Evolutionary conservation across 2,329 filamentous ascomycete genomes (phyloP).

Genomic region (Ramularia endophylla): DNA sequence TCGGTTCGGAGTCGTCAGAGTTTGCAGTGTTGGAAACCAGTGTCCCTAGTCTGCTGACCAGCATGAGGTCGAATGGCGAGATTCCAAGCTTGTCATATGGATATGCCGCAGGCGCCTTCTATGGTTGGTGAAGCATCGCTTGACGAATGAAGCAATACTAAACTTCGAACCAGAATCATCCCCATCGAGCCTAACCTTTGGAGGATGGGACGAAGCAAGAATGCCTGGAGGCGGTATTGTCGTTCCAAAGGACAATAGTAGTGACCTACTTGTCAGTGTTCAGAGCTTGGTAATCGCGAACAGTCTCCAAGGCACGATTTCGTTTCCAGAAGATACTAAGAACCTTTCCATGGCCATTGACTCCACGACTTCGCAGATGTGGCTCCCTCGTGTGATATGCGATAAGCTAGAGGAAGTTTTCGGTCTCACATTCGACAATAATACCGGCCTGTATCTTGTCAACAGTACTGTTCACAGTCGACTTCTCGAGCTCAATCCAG

Average conservation of each 20-base stretch:
- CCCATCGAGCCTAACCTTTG: constrained; percentile 24
- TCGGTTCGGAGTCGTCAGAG: constrained; percentile 19
- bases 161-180: too few species aligned
- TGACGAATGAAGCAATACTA: too few species aligned
- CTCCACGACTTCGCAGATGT: constrained; percentile 37
- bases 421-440: constrained; percentile 34
- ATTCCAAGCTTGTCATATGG: constrained; percentile 17
- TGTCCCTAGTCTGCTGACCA: constrained; percentile 16
- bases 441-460: constrained; percentile 34
- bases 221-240: constrained; percentile 26
- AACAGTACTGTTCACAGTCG: constrained; percentile 33
- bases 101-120: constrained; percentile 28
- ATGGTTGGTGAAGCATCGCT: constrained; percentile 4
- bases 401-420: constrained; percentile 36
- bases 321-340: constrained; percentile 19
- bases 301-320: constrained; percentile 6
- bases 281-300: constrained; percentile 3
- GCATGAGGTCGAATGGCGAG: constrained; percentile 8
- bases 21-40: constrained; percentile 16
- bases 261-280: constrained; percentile 22
- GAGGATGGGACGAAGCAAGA: constrained; percentile 38
- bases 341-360: constrained; percentile 26
- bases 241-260: constrained; percentile 24
- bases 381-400: constrained; percentile 35
- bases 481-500: constrained; percentile 30